Evolutionary conservation across 768 basidiomycete genomes (phyloP).

Genomic region (Mycena crocata): DNA sequence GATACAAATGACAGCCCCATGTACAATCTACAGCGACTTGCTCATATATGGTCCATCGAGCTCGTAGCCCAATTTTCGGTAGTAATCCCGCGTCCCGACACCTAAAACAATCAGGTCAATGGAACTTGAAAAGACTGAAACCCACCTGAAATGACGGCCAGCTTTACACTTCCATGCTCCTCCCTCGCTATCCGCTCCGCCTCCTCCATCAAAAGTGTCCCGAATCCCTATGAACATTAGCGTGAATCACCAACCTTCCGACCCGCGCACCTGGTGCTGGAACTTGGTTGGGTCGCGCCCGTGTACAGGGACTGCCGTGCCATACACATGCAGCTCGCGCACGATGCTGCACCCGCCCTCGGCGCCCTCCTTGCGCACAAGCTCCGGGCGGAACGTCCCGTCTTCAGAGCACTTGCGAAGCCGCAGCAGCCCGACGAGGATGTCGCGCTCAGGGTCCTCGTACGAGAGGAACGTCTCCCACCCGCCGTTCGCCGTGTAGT

Average conservation of each 20-base stretch:
- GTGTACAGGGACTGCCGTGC: conserved; percentile 97
- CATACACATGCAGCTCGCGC: conserved; percentile 96
- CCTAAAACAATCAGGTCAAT: conserved; percentile 62
- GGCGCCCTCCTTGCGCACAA: conserved; percentile 73
- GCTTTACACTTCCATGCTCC: conserved; percentile 94
- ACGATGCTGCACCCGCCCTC: conserved; percentile 93
- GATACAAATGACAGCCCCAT: conserved; percentile 11
- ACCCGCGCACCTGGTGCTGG: conserved; percentile 83
- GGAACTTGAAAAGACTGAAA: neutral
- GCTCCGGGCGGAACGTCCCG: conserved; percentile 95
- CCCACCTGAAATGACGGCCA: conserved; percentile 91
- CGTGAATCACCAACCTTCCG: neutral
- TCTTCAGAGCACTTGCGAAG: conserved; percentile 96
- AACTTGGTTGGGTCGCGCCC: conserved; percentile 98
- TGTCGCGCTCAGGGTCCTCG: conserved; percentile 97
- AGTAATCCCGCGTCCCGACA: conserved; percentile 97
- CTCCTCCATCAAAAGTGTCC: conserved; percentile 98
- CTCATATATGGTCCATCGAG: conserved; percentile 99
- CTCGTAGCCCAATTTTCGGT: conserved; percentile 92
- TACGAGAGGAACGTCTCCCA: conserved; percentile 99
- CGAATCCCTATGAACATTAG: conserved; percentile 91
- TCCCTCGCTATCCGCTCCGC: conserved; percentile 97
- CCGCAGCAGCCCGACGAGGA: conserved; percentile 92
- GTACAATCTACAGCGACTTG: conserved; percentile 68
- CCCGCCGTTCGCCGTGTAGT: conserved; percentile 97